These are phyloP conservation scores for Jatropha curcas DNA, from an alignment of 345 rosid genomes.

Conservation along the genomic window DNA sequence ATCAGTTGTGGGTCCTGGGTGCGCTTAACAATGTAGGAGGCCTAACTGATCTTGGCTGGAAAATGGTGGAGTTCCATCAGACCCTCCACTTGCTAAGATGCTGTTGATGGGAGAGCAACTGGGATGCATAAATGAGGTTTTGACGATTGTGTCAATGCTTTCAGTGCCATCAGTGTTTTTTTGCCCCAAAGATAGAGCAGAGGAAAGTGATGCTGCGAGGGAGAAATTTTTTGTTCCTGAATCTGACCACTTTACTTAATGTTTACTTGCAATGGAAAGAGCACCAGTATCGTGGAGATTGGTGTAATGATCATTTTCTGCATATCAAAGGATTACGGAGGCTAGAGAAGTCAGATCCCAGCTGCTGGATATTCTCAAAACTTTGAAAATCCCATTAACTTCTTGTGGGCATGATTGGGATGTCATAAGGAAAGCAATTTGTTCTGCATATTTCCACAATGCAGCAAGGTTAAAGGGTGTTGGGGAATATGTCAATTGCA, in stretches of 20 bases:
- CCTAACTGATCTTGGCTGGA: conserved; percentile 90
- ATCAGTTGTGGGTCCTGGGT: conserved; percentile 97
- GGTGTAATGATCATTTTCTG: conserved; percentile 87
- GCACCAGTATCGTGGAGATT: conserved; percentile 89
- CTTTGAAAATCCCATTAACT: conserved; percentile 73
- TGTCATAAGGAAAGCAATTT: conserved; percentile 71
- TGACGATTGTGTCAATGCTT: conserved; percentile 98
- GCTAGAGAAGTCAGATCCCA: conserved; percentile 97
- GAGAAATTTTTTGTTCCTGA: conserved; percentile 92
- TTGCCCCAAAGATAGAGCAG: conserved; percentile 93
- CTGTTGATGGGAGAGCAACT: conserved; percentile 88
- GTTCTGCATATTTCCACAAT: conserved; percentile 96
- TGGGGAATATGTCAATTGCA: conserved; percentile 84
- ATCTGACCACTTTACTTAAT: conserved; percentile 86
- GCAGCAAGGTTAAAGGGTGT: conserved; percentile 91
- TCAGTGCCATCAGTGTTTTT: conserved; percentile 98
- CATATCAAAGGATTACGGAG: conserved; percentile 79
- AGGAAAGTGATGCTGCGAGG: conserved; percentile 93
- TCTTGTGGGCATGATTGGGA: conserved; percentile 82
- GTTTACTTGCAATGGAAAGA: conserved; percentile 96
- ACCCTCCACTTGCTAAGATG: conserved; percentile 99
- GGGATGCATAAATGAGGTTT: conserved; percentile 79
- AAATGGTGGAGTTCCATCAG: conserved; percentile 97
- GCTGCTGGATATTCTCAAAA: conserved; percentile 86
- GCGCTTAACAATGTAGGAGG: conserved; percentile 90